Evolutionary conservation across 2,329 filamentous ascomycete species (phyloP).

Genomic region (Aspergillus sp.): DNA sequence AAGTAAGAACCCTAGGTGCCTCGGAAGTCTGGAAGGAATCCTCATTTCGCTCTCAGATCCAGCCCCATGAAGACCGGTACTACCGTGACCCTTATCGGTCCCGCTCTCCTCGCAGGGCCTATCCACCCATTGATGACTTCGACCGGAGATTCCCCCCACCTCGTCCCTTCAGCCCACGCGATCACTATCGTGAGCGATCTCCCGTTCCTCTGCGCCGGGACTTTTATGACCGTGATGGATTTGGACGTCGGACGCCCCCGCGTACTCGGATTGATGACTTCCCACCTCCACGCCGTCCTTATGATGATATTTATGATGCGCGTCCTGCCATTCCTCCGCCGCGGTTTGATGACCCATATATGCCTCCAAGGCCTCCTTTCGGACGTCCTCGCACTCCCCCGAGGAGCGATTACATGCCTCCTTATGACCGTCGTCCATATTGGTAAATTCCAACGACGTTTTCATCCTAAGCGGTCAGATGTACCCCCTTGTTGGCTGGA

Average conservation of each 20-base stretch:
- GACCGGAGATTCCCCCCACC: constrained; percentile 71
- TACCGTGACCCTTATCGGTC: constrained; percentile 66
- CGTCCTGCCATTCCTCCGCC: constrained; percentile 44
- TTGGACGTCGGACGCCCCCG: constrained; percentile 71
- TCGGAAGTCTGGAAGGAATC: constrained; percentile 13
- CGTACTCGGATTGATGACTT: constrained; percentile 75
- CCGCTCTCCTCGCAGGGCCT: constrained; percentile 64
- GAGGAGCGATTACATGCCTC: constrained; percentile 32
- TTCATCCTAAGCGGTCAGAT: too few relatives aligned
- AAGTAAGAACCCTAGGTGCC: constrained; percentile 53
- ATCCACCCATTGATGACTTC: constrained; percentile 66
- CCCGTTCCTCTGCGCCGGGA: constrained; percentile 62
- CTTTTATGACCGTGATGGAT: constrained; percentile 75
- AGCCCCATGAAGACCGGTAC: constrained; percentile 60
- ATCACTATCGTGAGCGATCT: constrained; percentile 80
- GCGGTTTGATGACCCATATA: constrained; percentile 53
- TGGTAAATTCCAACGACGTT: constrained; percentile 27
- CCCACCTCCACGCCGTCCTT: constrained; percentile 47
- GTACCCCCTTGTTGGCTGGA: too few relatives aligned
- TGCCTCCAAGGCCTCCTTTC: constrained; percentile 45
- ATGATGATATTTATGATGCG: constrained; percentile 54
- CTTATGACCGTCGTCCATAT: constrained; percentile 38
- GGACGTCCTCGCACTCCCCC: constrained; percentile 40
- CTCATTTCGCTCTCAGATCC: constrained; percentile 49
- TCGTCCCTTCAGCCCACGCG: constrained; percentile 75